Evolutionary conservation across 345 rosid genomes (phyloP).

Genomic region (Aethionema arabicum): DNA sequence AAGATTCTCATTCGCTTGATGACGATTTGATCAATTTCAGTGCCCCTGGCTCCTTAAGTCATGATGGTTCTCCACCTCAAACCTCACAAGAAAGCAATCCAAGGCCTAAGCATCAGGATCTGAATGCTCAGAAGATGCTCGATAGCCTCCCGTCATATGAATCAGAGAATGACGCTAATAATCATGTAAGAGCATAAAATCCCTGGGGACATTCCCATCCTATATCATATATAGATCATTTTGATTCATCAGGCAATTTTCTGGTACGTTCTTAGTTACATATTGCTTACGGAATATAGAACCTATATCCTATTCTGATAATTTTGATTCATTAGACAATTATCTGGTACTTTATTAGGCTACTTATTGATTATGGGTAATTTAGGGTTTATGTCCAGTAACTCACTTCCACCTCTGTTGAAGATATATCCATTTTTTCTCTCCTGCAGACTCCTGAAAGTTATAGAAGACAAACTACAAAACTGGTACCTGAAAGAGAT

Average conservation of each 20-base stretch:
- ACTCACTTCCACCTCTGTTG: no score
- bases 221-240: background rate
- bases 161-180: slow-evolving; percentile 33
- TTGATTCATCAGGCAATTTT: background rate
- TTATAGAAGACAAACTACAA: slow-evolving; percentile 14
- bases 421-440: background rate
- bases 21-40: slow-evolving; percentile 21
- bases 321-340: background rate
- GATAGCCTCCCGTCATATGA: slow-evolving; percentile 47
- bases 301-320: background rate
- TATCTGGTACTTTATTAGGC: no score
- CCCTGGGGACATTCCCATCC: no score
- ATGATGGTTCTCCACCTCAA: slow-evolving; percentile 29
- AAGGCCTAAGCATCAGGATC: slow-evolving; percentile 35
- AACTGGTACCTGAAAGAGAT: slow-evolving; percentile 8
- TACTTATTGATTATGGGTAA: no score
- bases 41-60: slow-evolving; percentile 21
- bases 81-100: slow-evolving; percentile 28
- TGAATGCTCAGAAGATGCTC: slow-evolving; percentile 35
- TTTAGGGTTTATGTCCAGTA: no score
- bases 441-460: slow-evolving; percentile 33
- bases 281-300: no score
- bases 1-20: slow-evolving; percentile 29
- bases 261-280: no score
- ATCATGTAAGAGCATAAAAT: slow-evolving; percentile 19